Evolutionary conservation across 306 rosid species (phyloP).

Genomic region (Citrullus mucosospermus): DNA sequence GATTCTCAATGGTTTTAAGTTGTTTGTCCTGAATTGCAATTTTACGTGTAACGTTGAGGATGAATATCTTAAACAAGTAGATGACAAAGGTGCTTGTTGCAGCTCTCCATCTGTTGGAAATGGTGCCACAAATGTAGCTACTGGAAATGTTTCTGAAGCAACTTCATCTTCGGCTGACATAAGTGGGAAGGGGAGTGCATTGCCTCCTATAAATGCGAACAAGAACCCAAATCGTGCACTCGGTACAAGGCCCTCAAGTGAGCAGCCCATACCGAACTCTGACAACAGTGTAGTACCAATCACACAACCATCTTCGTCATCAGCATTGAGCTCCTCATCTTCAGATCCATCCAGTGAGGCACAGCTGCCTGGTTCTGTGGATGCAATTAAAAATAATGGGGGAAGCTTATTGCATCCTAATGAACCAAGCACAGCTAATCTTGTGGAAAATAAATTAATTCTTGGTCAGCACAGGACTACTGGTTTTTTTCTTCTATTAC

Average conservation of each 20-base stretch:
- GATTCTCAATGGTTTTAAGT: neutral
- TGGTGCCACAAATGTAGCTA: constrained; percentile 32
- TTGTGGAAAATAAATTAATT: constrained; percentile 27
- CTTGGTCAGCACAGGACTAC: constrained; percentile 31
- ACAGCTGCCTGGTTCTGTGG: constrained; percentile 44
- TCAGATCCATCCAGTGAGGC: constrained; percentile 57
- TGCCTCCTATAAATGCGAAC: constrained; percentile 27
- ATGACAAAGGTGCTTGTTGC: constrained; percentile 21
- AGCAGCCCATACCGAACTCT: constrained; percentile 26
- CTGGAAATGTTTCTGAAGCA: constrained; percentile 37
- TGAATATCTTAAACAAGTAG: constrained; percentile 6
- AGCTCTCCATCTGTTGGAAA: constrained; percentile 47
- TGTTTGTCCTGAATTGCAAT: neutral
- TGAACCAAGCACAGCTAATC: constrained; percentile 32
- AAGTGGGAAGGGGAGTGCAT: constrained; percentile 26
- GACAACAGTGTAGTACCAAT: constrained; percentile 18
- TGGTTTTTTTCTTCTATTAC: constrained; percentile 1
- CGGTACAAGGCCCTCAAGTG: constrained; percentile 21
- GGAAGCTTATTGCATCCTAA: constrained; percentile 36
- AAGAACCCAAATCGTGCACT: constrained; percentile 22
- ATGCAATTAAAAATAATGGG: constrained; percentile 48
- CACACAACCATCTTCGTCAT: constrained; percentile 31
- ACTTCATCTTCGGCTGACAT: constrained; percentile 28
- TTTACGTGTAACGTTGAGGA: neutral
- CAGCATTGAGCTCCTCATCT: constrained; percentile 35